These are phyloP conservation scores for Irpex rosettiformis DNA, from an alignment of 1,284 basidiomycete genomes.

Conservation along the genomic window DNA sequence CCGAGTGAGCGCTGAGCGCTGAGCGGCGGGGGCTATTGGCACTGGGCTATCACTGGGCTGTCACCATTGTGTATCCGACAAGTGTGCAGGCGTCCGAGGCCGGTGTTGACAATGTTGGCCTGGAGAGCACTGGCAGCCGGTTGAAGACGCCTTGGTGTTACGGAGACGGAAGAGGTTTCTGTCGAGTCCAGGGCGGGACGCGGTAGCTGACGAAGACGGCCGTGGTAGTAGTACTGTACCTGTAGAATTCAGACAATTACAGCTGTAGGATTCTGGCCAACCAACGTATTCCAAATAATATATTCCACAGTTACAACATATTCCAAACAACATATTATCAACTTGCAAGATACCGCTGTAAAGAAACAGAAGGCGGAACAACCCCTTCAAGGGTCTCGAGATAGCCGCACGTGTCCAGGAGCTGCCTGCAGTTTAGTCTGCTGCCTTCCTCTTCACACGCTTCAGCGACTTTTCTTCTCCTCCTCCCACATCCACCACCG, in stretches of 20 bases:
- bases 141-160: neutral
- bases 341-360: too few relatives aligned
- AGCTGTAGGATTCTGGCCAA: too few relatives aligned
- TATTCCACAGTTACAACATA: too few relatives aligned
- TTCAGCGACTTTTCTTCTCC: constrained; percentile 12
- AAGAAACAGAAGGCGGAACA: too few relatives aligned
- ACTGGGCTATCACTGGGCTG: too few relatives aligned
- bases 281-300: too few relatives aligned
- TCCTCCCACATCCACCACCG: constrained; percentile 16
- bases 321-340: too few relatives aligned
- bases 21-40: too few relatives aligned
- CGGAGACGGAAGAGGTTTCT: neutral
- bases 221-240: neutral
- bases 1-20: neutral
- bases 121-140: neutral
- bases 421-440: constrained; percentile 6
- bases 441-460: constrained; percentile 7
- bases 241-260: too few relatives aligned
- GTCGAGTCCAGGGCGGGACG: neutral
- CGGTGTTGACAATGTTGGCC: neutral
- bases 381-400: neutral
- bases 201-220: neutral
- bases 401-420: constrained; percentile 14
- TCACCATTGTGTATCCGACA: too few relatives aligned
- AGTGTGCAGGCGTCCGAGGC: neutral